These are phyloP conservation scores for Ordospora colligata DNA, from an alignment of 371 early-diverging fungal genomes.

Conservation along the genomic window DNA sequence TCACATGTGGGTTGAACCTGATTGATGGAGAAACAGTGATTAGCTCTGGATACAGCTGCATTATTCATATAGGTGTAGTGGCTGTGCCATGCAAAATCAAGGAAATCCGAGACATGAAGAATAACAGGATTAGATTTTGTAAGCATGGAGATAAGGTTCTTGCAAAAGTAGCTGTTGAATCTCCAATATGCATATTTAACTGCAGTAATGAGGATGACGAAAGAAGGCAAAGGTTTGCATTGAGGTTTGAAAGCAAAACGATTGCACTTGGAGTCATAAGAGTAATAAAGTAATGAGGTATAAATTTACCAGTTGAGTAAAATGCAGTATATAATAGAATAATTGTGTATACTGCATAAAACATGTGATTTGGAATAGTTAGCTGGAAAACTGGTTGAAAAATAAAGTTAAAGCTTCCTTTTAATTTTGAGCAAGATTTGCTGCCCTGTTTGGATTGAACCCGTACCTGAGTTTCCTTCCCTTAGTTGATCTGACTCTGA, in stretches of 20 bases:
- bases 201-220: conserved; percentile 4
- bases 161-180: conserved; percentile 43
- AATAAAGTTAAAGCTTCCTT: neutral
- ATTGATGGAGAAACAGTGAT: conserved; percentile 55
- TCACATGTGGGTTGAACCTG: conserved; percentile 53
- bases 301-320: no score
- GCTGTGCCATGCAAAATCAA: conserved; percentile 46
- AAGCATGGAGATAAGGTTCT: conserved; percentile 54
- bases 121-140: conserved; percentile 57
- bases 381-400: no score
- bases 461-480: conserved; percentile 82
- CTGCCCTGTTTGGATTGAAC: conserved; percentile 17
- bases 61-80: conserved; percentile 57
- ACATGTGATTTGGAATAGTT: no score
- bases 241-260: conserved; percentile 59
- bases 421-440: neutral
- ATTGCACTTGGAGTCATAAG: conserved; percentile 58
- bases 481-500: conserved; percentile 79
- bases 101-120: conserved; percentile 50
- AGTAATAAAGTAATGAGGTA: conserved; percentile 54
- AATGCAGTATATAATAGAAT: no score
- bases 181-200: conserved; percentile 35
- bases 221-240: conserved; percentile 55
- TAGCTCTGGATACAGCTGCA: conserved; percentile 55
- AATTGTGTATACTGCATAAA: no score